Base-by-base conservation (phyloP, 441 rosid genomes). In the Arabidopsis hybrid region DNA sequence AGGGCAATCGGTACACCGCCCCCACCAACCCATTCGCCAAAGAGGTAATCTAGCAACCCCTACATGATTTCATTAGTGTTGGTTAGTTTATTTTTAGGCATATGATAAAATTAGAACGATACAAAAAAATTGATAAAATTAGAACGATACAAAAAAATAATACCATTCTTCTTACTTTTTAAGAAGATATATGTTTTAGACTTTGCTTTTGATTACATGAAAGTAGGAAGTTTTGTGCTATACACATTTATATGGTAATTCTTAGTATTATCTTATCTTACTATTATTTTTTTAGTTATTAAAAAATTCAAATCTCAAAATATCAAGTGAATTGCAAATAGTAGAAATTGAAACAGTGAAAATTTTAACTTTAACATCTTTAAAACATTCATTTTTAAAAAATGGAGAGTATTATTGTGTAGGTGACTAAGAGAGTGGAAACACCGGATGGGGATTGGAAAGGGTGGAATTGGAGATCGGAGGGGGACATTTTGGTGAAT, bases 401-500 rank as follows among this genome's bases (percentile, higher is more conserved):
- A 29, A 26, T 14, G 40, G 40, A 14, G 21, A 2, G 12, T 21
- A 13, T 7, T 17, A 32, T 13, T 46, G 11, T 51, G 9, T 58
- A 89, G 92, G 97, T 89, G 14, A 89, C 96, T 1, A 87, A 90
- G 78, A 71, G 98, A 70, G 93, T 89, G 50, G 90, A 90, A 18
- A 86, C 98, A 8, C 82, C 53, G 7, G 89, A 88, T 7, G 86
- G 81, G 0, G 78, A 85, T 0, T 94, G 99, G 99, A 88, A 56
- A 38, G 89, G 68, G 3, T 93, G 98, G 98, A 91, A 93, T 18
- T 93, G 97, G 98, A 84, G 97, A 78, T 90, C 98, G 1, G 98
- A 93, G 50, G 98, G 98, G 29, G 99, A 94, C 64, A 42, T 87
- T 18, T 1, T 94, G 92, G 97, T 90, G 13, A 94, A 94, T 26